Base-by-base conservation (phyloP, 352 stramenopile genomes). In the Phytophthora kernoviae region DNA sequence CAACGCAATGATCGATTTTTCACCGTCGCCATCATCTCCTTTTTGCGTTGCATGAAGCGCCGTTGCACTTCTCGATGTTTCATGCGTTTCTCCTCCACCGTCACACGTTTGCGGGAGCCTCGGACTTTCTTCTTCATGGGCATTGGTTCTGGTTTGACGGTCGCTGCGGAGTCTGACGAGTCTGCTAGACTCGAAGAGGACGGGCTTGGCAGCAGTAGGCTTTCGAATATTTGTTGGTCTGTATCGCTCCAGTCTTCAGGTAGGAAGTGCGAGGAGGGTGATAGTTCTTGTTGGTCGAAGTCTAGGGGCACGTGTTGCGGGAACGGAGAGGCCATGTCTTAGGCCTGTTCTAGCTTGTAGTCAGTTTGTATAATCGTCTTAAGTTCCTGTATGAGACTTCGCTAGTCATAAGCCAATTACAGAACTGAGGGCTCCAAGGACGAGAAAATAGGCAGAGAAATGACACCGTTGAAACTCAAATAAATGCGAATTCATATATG, bases 21-120 rank as follows among this genome's bases (percentile, higher is more conserved):
- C 20, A 76, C 65, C 11, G 61, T 55, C 21, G 51, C 57, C 10
- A 77, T 57, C 30, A 67, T 65, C 49, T 71, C 68, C 53, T 83
- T 83, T 56, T 83, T 83, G 48, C 74, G 74, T 52, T 77, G 59
- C 70, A 83, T 83, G 47, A 83, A 83, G 36, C 70, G 67, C 14
- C 74, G 67, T 58, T 83, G 74, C 41, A 80, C 74, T 45, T 83
- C 74, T 18, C 74, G 74, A 47, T 83, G 74, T 27, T 83, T 80
- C 62, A 77, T 72, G 34, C 68, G 71, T 55, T 75, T 75, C 53
- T 77, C 70, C 33, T 82, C 70, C 1, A 68, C 37, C 6, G 70
- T 59, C 7, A 73, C 61, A 9, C 73, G 72, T 37, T 62, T 65
- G 4, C 65, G 66, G 11, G 53, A 48, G 14, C 46, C 44, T 7